A percentile compares a stretch with the other conserved stretches of the same genome.
Evolutionary conservation across 192 early-diverging fungal species (phyloP).

Genomic region (Podila epicladia): DNA sequence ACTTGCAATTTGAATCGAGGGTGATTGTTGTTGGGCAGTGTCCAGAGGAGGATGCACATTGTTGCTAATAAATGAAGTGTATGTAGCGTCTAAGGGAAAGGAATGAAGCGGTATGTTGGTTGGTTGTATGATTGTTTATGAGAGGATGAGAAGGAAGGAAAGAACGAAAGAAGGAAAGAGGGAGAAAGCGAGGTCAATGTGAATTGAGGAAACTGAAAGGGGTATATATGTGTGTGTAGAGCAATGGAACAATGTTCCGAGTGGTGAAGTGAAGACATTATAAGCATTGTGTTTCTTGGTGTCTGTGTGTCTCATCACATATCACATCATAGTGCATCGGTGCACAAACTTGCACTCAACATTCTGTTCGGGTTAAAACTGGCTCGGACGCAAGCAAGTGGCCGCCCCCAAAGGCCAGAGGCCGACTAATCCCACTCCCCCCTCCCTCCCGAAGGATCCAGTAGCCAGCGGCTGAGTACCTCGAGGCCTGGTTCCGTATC

Average conservation of each 20-base stretch:
- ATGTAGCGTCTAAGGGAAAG: neutral
- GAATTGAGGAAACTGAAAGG: neutral
- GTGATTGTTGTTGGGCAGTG: constrained; percentile 39
- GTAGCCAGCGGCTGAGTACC: no score
- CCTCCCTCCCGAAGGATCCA: no score
- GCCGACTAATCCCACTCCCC: no score
- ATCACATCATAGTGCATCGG: no score
- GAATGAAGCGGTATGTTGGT: neutral
- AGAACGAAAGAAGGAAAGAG: neutral
- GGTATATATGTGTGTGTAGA: neutral
- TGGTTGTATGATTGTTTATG: neutral
- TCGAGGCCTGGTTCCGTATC: no score
- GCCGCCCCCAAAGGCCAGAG: no score
- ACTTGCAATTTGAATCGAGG: constrained; percentile 49
- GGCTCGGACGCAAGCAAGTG: no score
- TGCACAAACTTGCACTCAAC: no score
- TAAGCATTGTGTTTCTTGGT: no score
- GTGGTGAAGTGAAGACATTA: neutral
- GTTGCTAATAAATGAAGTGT: neutral
- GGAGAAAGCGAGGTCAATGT: neutral
- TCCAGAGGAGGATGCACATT: constrained; percentile 52
- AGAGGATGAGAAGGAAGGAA: neutral
- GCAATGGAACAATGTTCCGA: neutral
- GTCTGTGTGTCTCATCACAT: no score
- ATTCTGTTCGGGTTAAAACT: no score